Percentiles rank a stretch among this genome's conserved stretches.
These are phyloP conservation scores for Metschnikowia continentalis DNA, from an alignment of 805 yeast species.

Conservation along the genomic window DNA sequence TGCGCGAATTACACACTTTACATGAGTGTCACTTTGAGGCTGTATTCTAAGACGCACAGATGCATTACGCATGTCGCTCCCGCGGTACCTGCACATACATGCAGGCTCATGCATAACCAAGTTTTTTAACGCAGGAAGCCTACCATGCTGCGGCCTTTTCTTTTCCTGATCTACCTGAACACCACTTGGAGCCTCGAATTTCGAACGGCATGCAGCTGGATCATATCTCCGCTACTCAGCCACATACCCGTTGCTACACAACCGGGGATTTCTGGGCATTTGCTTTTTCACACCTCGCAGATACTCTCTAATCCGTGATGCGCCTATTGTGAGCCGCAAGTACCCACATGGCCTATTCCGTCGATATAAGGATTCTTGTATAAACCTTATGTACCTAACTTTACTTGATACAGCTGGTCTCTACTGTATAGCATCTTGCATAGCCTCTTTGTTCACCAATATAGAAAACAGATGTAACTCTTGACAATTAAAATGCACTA, in stretches of 20 bases:
- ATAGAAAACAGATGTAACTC: background rate
- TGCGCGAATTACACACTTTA: background rate
- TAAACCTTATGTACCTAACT: background rate
- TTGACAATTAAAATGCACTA: background rate
- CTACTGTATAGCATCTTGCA: background rate
- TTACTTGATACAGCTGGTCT: background rate
- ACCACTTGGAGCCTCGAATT: background rate
- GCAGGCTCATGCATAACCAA: background rate
- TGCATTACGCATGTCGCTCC: constrained; percentile 2
- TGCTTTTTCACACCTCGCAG: background rate
- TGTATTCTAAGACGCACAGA: constrained; percentile 4
- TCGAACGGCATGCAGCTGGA: background rate
- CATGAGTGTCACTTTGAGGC: constrained; percentile 3
- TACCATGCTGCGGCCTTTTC: background rate
- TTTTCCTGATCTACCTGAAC: background rate
- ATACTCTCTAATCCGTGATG: background rate
- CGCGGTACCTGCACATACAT: background rate
- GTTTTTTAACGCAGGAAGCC: background rate
- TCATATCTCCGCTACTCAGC: background rate
- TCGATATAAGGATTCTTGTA: background rate
- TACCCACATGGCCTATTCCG: background rate
- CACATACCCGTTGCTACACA: background rate
- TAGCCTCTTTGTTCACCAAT: background rate
- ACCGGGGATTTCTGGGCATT: background rate
- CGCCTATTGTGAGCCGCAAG: background rate